Conservation (phyloP, 345 rosid genomes). For the Melaleuca quinquenervia region DNA sequence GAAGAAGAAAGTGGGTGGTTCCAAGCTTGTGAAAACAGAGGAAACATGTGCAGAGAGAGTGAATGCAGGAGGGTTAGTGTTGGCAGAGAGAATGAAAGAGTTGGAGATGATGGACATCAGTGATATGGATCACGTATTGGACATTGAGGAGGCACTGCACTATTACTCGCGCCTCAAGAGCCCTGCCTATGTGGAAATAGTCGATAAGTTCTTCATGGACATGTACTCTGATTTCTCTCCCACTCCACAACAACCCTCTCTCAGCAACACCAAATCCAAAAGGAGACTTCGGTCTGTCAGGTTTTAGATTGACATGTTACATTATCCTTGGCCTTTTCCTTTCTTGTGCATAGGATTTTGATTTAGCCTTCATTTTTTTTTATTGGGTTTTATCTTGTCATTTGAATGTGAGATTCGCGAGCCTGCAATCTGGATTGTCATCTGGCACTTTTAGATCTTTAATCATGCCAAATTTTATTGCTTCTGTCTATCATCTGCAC, state of each 20-base stretch:
- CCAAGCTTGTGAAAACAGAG: neutral
- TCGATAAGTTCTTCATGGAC: slow-evolving; percentile 69
- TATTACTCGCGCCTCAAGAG: slow-evolving; percentile 76
- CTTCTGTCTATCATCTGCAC: neutral
- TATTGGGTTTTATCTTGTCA: neutral
- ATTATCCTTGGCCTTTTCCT: neutral
- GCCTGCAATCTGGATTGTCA: neutral
- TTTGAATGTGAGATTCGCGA: neutral
- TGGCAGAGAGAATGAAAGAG: slow-evolving; percentile 80
- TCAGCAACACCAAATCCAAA: slow-evolving; percentile 29
- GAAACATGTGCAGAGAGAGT: slow-evolving; percentile 1
- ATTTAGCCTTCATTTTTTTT: neutral
- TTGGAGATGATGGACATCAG: slow-evolving; percentile 69
- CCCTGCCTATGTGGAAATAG: slow-evolving; percentile 75
- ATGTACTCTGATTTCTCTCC: slow-evolving; percentile 66
- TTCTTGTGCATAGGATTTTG: neutral
- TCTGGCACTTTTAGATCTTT: neutral
- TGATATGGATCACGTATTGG: slow-evolving; percentile 65
- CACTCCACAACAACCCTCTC: slow-evolving; percentile 16
- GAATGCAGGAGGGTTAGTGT: slow-evolving; percentile 23
- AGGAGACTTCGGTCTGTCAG: slow-evolving; percentile 21
- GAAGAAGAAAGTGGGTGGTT: slow-evolving; percentile 3
- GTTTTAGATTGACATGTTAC: neutral
- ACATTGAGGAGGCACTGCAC: slow-evolving; percentile 75
- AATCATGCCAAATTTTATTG: neutral